Conservation (phyloP, 768 basidiomycete genomes). For the Postia placenta region DNA sequence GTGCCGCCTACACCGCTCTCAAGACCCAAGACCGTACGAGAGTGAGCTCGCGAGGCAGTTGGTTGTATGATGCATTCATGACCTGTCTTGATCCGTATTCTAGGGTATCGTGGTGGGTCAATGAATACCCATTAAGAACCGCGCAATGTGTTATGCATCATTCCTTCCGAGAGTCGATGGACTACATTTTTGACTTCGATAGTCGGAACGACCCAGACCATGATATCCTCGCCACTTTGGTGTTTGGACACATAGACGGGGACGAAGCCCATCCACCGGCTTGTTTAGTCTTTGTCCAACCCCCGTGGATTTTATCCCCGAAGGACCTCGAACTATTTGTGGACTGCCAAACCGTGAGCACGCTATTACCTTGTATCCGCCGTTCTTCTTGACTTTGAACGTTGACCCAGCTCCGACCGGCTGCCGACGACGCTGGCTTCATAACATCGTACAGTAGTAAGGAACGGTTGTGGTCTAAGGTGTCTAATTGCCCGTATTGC, state of each 20-base stretch:
- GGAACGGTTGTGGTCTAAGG: conserved; percentile 25
- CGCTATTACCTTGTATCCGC: not conserved
- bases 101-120: conserved; percentile 46
- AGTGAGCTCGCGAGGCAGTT: conserved; percentile 25
- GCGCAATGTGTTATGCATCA: conserved; percentile 35
- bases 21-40: conserved; percentile 35
- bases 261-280: not conserved
- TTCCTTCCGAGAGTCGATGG: conserved; percentile 20
- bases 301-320: conserved; percentile 33
- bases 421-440: too few species aligned
- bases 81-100: conserved; percentile 4
- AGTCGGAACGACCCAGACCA: conserved; percentile 15
- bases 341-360: conserved; percentile 11
- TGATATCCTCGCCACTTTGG: conserved; percentile 18
- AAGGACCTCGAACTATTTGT: conserved; percentile 30
- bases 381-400: not conserved
- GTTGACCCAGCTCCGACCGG: not conserved
- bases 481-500: not conserved
- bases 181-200: conserved; percentile 25
- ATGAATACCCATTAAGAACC: conserved; percentile 45
- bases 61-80: not conserved
- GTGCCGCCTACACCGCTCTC: conserved; percentile 15
- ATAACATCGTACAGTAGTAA: conserved; percentile 4
- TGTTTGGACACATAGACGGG: conserved; percentile 17
- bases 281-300: conserved; percentile 26